These are phyloP conservation scores for Aspergillaceae sp. DNA, from an alignment of 2,329 filamentous ascomycete genomes.

Conservation along the genomic window DNA sequence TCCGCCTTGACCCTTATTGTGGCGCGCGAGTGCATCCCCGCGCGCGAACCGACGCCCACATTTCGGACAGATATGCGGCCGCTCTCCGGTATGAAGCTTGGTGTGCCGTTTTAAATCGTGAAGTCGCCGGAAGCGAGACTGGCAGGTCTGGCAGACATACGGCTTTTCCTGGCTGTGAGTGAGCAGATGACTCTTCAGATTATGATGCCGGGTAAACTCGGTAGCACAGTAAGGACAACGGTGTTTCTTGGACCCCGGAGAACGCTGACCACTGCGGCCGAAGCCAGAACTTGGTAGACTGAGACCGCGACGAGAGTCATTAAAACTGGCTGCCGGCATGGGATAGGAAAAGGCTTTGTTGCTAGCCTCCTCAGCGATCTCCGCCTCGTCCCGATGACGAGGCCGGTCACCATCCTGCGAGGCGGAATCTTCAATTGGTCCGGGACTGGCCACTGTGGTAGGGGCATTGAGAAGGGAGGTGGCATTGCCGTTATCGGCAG, in stretches of 20 bases:
- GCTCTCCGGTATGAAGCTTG: slow-evolving; percentile 93
- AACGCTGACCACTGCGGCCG: slow-evolving; percentile 52
- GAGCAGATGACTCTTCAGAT: slow-evolving; percentile 91
- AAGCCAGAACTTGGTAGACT: slow-evolving; percentile 51
- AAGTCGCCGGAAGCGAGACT: slow-evolving; percentile 81
- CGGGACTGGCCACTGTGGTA: slow-evolving; percentile 43
- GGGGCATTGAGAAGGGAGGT: slow-evolving; percentile 37
- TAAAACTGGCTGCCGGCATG: slow-evolving; percentile 44
- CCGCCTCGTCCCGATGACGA: slow-evolving; percentile 27
- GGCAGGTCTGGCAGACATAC: slow-evolving; percentile 86
- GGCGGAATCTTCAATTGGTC: slow-evolving; percentile 37
- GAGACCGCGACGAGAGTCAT: slow-evolving; percentile 49
- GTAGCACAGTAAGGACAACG: slow-evolving; percentile 95
- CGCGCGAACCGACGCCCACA: slow-evolving; percentile 92
- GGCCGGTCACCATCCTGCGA: slow-evolving; percentile 36
- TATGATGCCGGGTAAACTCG: slow-evolving; percentile 94
- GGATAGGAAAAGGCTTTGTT: slow-evolving; percentile 58
- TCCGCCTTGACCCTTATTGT: slow-evolving; percentile 91
- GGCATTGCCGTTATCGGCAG: slow-evolving; percentile 41
- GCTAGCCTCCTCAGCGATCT: slow-evolving; percentile 31
- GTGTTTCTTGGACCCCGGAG: slow-evolving; percentile 77
- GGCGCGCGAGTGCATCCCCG: slow-evolving; percentile 85
- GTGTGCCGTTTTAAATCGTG: slow-evolving; percentile 94
- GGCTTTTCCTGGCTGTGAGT: slow-evolving; percentile 98
- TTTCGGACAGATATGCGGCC: slow-evolving; percentile 88